A percentile compares a stretch with the other conserved stretches of the same genome.
Evolutionary conservation across 805 yeast genomes (phyloP).

Genomic region (Kodamaea fukazawae): DNA sequence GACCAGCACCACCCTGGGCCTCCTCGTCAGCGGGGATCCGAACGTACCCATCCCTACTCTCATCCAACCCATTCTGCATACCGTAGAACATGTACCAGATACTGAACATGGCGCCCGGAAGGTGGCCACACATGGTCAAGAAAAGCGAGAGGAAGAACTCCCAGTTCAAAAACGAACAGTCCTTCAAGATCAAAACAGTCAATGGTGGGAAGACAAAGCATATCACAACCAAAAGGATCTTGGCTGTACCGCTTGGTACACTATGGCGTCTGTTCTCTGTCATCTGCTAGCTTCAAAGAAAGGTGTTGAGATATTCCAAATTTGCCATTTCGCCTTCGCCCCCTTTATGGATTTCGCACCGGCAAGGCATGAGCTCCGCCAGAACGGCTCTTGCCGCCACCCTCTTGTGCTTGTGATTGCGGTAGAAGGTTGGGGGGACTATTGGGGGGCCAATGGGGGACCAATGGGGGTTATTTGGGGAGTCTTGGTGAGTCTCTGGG

Average conservation of each 20-base stretch:
- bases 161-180: slow-evolving; percentile 30
- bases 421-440: no score
- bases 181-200: slow-evolving; percentile 32
- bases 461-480: no score
- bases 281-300: no score
- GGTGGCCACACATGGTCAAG: slow-evolving; percentile 31
- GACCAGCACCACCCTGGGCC: neutral
- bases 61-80: slow-evolving; percentile 5
- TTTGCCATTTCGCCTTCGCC: no score
- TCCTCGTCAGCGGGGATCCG: slow-evolving; percentile 21
- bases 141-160: slow-evolving; percentile 32
- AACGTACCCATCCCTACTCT: slow-evolving; percentile 18
- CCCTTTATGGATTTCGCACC: no score
- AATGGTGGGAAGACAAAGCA: slow-evolving; percentile 39
- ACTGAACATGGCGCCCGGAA: slow-evolving; percentile 34
- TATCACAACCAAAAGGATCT: slow-evolving; percentile 19
- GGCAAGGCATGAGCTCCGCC: no score
- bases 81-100: slow-evolving; percentile 19
- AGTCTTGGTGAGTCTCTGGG: no score
- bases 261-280: neutral
- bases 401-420: no score
- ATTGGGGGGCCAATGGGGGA: no score
- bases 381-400: no score
- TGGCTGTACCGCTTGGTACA: slow-evolving; percentile 8
- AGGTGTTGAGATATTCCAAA: no score